Evolutionary conservation across 805 yeast genomes (phyloP).

Genomic region (Jamesozyma lodderae): DNA sequence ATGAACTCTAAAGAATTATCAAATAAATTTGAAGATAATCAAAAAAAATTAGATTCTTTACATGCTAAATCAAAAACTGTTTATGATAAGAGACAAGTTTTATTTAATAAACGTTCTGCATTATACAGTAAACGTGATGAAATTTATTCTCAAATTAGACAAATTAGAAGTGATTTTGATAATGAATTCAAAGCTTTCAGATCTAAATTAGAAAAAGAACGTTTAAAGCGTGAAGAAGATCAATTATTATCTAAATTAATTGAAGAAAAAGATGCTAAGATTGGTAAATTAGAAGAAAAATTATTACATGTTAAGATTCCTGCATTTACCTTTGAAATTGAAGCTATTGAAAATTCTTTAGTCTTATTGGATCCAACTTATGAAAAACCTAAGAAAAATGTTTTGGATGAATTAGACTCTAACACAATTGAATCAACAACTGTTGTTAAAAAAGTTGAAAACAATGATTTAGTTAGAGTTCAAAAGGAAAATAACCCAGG

Average conservation of each 20-base stretch:
- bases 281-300: constrained; percentile 57
- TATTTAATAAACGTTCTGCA: constrained; percentile 58
- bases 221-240: constrained; percentile 53
- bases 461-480: constrained; percentile 44
- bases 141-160: constrained; percentile 55
- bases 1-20: constrained; percentile 55
- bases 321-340: constrained; percentile 75
- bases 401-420: constrained; percentile 27
- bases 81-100: constrained; percentile 54
- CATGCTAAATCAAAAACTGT: constrained; percentile 49
- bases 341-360: constrained; percentile 63
- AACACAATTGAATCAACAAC: constrained; percentile 23
- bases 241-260: constrained; percentile 39
- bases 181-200: constrained; percentile 65
- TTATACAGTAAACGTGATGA: constrained; percentile 61
- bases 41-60: constrained; percentile 61
- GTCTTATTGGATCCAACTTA: constrained; percentile 69
- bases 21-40: constrained; percentile 56
- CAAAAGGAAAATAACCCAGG: constrained; percentile 47
- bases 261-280: constrained; percentile 43
- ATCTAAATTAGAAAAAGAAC: constrained; percentile 61
- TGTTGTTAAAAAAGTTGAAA: constrained; percentile 49
- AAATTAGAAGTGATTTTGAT: constrained; percentile 65
- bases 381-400: constrained; percentile 43
- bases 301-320: constrained; percentile 69